phyloP scores from a whole-genome alignment of 2,329 filamentous ascomycete genomes.

The Fusarium citri region DNA sequence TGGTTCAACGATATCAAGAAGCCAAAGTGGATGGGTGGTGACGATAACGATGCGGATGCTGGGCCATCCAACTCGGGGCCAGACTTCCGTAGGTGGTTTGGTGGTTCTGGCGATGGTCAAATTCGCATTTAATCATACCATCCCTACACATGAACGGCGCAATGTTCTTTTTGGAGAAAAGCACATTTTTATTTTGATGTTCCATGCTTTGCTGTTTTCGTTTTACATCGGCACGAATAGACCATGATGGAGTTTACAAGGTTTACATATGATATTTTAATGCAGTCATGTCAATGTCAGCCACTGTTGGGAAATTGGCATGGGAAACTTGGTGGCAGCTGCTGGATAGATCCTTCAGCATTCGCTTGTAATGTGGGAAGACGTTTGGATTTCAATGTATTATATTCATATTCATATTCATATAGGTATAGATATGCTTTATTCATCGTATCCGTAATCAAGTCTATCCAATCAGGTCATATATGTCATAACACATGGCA shows the following conservation, averaged over 20 bases:
- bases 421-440: constrained; percentile 18
- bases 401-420: constrained; percentile 6
- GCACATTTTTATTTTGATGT: constrained; percentile 22
- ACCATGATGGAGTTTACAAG: constrained; percentile 37
- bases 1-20: constrained; percentile 84
- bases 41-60: constrained; percentile 52
- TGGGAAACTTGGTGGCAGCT: constrained; percentile 4
- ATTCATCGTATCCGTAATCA: constrained; percentile 10
- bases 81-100: constrained; percentile 70
- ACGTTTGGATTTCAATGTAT: constrained; percentile 21
- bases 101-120: constrained; percentile 52
- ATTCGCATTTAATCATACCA: constrained; percentile 44
- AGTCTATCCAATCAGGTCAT: constrained; percentile 23
- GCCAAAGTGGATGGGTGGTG: constrained; percentile 83
- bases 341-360: background rate
- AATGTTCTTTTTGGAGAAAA: constrained; percentile 26
- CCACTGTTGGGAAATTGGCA: background rate
- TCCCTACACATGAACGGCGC: constrained; percentile 10
- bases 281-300: constrained; percentile 3
- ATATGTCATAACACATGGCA: constrained; percentile 19
- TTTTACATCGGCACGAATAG: constrained; percentile 24
- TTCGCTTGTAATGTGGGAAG: background rate
- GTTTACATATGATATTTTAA: constrained; percentile 14
- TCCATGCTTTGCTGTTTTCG: constrained; percentile 12
- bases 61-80: constrained; percentile 42